Percentiles rank a stretch among this genome's conserved stretches.
phyloP scores from a whole-genome alignment of 2,329 filamentous ascomycete genomes.

The Ceratocystis cacaofunesta region DNA sequence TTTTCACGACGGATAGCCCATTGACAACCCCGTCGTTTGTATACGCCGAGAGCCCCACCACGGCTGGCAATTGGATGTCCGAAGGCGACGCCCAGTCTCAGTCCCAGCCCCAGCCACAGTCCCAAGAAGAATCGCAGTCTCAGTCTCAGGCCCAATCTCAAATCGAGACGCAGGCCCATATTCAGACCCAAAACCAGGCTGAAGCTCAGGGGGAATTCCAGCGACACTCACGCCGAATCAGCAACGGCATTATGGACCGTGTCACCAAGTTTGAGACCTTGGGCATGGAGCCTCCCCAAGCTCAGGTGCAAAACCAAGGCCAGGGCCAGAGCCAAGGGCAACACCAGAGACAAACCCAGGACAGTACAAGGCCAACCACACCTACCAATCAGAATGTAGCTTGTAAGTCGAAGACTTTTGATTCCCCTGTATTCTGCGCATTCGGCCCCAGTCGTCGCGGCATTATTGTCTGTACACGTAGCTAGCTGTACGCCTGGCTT shows the following conservation, averaged over 20 bases:
- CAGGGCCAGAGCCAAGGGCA: constrained; percentile 3
- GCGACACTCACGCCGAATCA: constrained; percentile 32
- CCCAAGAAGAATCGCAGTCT: constrained; percentile 16
- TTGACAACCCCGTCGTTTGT: constrained; percentile 37
- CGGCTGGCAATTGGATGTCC: constrained; percentile 34
- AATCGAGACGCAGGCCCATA: constrained; percentile 31
- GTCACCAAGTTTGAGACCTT: constrained; percentile 45
- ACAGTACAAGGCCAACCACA: constrained; percentile 7
- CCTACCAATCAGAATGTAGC: constrained; percentile 34
- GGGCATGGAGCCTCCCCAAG: constrained; percentile 8
- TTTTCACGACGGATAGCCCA: constrained; percentile 32
- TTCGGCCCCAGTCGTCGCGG: background rate
- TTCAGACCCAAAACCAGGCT: constrained; percentile 20
- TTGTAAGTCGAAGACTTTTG: constrained; percentile 31
- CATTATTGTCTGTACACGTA: background rate
- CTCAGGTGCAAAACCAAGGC: background rate
- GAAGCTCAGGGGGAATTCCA: constrained; percentile 24
- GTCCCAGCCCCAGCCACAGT: constrained; percentile 25
- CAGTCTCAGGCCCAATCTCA: constrained; percentile 19
- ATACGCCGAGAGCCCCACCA: constrained; percentile 32
- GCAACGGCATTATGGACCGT: constrained; percentile 46
- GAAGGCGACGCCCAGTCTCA: constrained; percentile 29
- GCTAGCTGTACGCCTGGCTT: background rate
- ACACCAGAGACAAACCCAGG: background rate
- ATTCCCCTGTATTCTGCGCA: background rate